These are phyloP conservation scores for Colletotrichum limetticola DNA, from an alignment of 2,329 filamentous ascomycete species.

Conservation along the genomic window DNA sequence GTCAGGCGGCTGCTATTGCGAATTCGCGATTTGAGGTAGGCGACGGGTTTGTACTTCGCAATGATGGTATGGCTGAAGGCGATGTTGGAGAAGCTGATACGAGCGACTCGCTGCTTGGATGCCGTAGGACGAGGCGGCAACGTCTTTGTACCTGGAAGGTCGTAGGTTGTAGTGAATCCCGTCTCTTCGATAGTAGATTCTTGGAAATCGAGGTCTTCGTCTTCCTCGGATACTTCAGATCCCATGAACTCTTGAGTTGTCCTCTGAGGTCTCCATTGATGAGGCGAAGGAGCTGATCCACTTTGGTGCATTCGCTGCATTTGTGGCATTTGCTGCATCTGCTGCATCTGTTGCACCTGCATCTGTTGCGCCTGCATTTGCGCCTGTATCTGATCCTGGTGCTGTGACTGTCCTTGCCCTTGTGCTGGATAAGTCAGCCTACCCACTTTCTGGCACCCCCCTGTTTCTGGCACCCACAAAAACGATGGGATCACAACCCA, in stretches of 20 bases:
- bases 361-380: neutral
- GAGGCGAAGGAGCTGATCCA: too few species aligned
- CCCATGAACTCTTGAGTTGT: neutral
- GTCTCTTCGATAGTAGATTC: conserved; percentile 68
- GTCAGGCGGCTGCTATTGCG: conserved; percentile 66
- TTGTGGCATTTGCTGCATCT: neutral
- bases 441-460: too few species aligned
- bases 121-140: conserved; percentile 61
- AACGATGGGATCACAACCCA: too few species aligned
- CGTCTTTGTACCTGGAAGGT: conserved; percentile 68
- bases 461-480: too few species aligned
- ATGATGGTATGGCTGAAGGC: conserved; percentile 67
- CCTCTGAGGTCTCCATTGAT: neutral
- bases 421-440: too few species aligned
- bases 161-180: conserved; percentile 70
- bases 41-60: conserved; percentile 68
- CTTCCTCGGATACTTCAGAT: conserved; percentile 3
- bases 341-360: neutral
- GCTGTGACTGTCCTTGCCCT: neutral
- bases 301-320: neutral
- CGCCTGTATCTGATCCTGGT: neutral
- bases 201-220: conserved; percentile 53
- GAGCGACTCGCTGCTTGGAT: conserved; percentile 69
- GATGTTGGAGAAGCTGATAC: conserved; percentile 61
- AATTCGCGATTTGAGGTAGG: conserved; percentile 68